These are phyloP conservation scores for Sarocladiaceae sp. DNA, from an alignment of 2,329 filamentous ascomycete species.

Conservation along the genomic window DNA sequence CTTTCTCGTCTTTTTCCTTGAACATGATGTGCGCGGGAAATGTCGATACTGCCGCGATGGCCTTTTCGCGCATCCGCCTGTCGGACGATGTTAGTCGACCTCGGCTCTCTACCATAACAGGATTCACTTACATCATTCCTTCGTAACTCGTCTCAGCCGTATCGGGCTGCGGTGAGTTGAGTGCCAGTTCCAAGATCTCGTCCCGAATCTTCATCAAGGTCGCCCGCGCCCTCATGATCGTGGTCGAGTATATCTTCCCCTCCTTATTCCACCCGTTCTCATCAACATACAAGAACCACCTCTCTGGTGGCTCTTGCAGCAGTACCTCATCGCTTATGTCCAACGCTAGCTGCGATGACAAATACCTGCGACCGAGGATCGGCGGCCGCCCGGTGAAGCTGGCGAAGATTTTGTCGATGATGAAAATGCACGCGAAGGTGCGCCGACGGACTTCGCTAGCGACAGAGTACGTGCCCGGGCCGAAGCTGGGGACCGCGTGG, in stretches of 20 bases:
- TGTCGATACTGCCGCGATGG: constrained; percentile 34
- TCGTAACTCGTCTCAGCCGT: constrained; percentile 17
- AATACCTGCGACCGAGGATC: constrained; percentile 27
- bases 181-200: constrained; percentile 23
- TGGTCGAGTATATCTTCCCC: constrained; percentile 23
- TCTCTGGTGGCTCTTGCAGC: constrained; percentile 21
- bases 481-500: neutral
- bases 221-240: constrained; percentile 19
- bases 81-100: constrained; percentile 33
- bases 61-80: constrained; percentile 40
- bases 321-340: constrained; percentile 31
- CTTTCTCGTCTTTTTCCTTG: constrained; percentile 41
- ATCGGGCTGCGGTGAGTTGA: constrained; percentile 23
- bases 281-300: constrained; percentile 17
- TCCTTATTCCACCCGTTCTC: constrained; percentile 31
- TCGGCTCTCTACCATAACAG: constrained; percentile 21
- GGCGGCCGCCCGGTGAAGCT: constrained; percentile 37
- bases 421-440: constrained; percentile 25
- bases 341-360: constrained; percentile 31
- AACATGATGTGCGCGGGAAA: constrained; percentile 43
- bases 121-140: constrained; percentile 10
- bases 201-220: constrained; percentile 19
- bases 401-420: constrained; percentile 29
- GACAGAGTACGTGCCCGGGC: constrained; percentile 6
- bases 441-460: constrained; percentile 13